These are phyloP conservation scores for Ophiocordyceps camponoti-leonardi DNA, from an alignment of 2,329 filamentous ascomycete genomes.

Conservation along the genomic window DNA sequence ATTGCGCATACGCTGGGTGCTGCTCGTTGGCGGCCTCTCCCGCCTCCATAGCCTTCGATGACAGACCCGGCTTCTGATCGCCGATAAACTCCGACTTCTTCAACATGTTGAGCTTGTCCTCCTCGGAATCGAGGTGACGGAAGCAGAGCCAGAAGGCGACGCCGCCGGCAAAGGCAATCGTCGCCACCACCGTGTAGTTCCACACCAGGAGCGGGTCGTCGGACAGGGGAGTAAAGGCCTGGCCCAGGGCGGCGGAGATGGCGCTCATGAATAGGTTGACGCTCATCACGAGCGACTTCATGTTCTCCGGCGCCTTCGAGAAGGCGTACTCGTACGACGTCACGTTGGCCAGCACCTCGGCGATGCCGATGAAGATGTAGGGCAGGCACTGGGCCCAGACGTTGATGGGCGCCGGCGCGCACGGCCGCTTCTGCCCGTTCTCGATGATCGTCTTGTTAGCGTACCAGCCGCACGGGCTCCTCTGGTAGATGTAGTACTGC, in stretches of 20 bases:
- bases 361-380: slow-evolving; percentile 31
- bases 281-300: slow-evolving; percentile 59
- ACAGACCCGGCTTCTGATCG: slow-evolving; percentile 16
- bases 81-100: slow-evolving; percentile 25
- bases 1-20: neutral
- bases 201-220: slow-evolving; percentile 50
- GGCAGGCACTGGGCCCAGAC: slow-evolving; percentile 41
- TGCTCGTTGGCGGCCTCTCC: slow-evolving; percentile 1
- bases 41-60: slow-evolving; percentile 7
- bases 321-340: slow-evolving; percentile 59
- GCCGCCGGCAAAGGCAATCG: slow-evolving; percentile 45
- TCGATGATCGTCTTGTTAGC: slow-evolving; percentile 18
- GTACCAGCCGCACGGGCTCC: slow-evolving; percentile 39
- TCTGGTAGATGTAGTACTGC: slow-evolving; percentile 47
- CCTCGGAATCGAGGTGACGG: slow-evolving; percentile 44
- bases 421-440: slow-evolving; percentile 19
- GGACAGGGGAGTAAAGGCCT: slow-evolving; percentile 45
- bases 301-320: slow-evolving; percentile 62
- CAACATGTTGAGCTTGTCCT: slow-evolving; percentile 52
- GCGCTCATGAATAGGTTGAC: slow-evolving; percentile 57
- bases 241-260: slow-evolving; percentile 51
- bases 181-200: slow-evolving; percentile 51
- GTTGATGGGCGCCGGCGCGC: slow-evolving; percentile 42
- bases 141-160: slow-evolving; percentile 52
- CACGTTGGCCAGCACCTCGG: slow-evolving; percentile 37